Evolutionary conservation across 179 eudicot genomes (phyloP), one percentile per base, ranked within the genome.

Genomic region (Spergularia azorica): DNA sequence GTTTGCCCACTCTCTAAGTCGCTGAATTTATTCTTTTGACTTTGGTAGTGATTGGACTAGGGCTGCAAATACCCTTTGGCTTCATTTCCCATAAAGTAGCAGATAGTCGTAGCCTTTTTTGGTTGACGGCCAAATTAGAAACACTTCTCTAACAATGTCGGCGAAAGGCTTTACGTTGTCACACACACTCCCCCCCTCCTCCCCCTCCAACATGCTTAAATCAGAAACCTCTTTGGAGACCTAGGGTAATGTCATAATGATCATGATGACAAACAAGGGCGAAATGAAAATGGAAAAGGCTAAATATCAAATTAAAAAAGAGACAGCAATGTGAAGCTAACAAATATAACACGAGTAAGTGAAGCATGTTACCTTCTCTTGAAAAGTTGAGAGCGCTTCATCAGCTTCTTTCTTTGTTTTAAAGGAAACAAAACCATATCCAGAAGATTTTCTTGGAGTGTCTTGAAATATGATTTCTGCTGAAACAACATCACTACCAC

Each of bases 401-500:
- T 90, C 96, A 6, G 95, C 91, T 80, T 91, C 97, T 63, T 75
- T 80, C 84, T 89, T 86, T 8, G 89, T 81, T 79, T 87, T 82
- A 75, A 91, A 91, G 55, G 94, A 88, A 64, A 90, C 91, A 82
- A 90, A 93, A 67, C 97, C 97, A 87, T 93, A 93, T 9, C 97
- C 97, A 57, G 92, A 78, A 3, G 97, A 81, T 67, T 78, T 83
- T 66, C 92, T 86, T 2, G 92, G 95, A 61, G 81, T 87, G 1
- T 86, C 90, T 3, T 76, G 67, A 68, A 86, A 90, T 66, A 93
- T 84, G 67, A 93, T 80, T 70, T 90, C 90, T 15, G 93, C 90
- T 80, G 90, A 84, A 67, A 84, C 89, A 74, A 78, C 86, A 68
- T 85, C 82, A 50, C 55, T 68, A 71, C 88, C 88, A 51, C 77